Conservation (phyloP, 345 rosid species). For the Bruguiera parviflora region DNA sequence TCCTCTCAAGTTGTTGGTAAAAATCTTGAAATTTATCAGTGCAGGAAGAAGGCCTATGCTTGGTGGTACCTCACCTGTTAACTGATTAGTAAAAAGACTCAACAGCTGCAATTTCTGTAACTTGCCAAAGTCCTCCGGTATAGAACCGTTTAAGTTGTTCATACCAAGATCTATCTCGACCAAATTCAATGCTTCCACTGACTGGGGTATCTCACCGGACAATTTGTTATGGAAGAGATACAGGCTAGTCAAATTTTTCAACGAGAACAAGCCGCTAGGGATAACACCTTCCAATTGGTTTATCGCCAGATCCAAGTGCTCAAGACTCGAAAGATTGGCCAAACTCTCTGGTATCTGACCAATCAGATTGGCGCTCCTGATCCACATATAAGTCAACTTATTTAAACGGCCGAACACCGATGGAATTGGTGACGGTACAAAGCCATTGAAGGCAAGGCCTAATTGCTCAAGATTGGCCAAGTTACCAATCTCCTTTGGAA, state of each 20-base stretch:
- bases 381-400: slow-evolving; percentile 51
- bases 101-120: slow-evolving; percentile 54
- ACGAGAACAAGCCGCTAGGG: slow-evolving; percentile 43
- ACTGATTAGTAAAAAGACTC: slow-evolving; percentile 59
- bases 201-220: slow-evolving; percentile 54
- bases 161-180: slow-evolving; percentile 65
- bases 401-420: slow-evolving; percentile 51
- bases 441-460: slow-evolving; percentile 42
- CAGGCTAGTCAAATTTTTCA: slow-evolving; percentile 42
- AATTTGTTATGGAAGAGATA: slow-evolving; percentile 48
- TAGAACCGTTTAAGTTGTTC: slow-evolving; percentile 64
- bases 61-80: slow-evolving; percentile 60
- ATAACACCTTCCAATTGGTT: slow-evolving; percentile 58
- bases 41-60: slow-evolving; percentile 50
- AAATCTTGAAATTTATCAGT: slow-evolving; percentile 39
- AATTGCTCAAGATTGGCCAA: slow-evolving; percentile 53
- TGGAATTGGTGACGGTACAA: slow-evolving; percentile 58
- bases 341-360: slow-evolving; percentile 57
- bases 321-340: slow-evolving; percentile 43
- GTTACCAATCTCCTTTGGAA: slow-evolving; percentile 75
- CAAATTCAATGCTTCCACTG: slow-evolving; percentile 46
- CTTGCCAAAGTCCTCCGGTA: slow-evolving; percentile 73
- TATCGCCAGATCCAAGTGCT: slow-evolving; percentile 40
- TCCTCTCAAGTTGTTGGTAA: slow-evolving; percentile 59
- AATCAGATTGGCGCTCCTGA: slow-evolving; percentile 45